These are phyloP conservation scores for Lactarius indigo DNA, from an alignment of 768 basidiomycete genomes.

Conservation along the genomic window DNA sequence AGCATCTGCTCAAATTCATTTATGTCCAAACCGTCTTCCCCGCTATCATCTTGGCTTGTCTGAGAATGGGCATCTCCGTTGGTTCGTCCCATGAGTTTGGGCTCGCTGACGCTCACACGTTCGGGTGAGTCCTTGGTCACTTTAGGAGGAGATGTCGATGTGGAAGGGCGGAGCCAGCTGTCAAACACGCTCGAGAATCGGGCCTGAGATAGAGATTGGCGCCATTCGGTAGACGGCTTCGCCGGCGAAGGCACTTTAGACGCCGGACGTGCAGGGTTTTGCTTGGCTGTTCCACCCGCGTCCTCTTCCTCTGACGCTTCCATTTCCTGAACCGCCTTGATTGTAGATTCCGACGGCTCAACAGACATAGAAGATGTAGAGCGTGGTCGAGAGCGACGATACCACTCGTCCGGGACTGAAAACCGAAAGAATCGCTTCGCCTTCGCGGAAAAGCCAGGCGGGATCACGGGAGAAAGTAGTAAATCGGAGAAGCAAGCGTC, in stretches of 20 bases:
- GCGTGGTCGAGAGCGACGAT: constrained; percentile 61
- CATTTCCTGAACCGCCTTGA: constrained; percentile 46
- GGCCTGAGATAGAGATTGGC: constrained; percentile 50
- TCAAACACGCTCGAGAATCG: constrained; percentile 66
- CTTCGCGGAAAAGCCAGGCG: constrained; percentile 41
- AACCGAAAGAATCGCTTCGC: constrained; percentile 52
- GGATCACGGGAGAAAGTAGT: constrained; percentile 37
- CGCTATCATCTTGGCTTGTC: constrained; percentile 31
- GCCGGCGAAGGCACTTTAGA: constrained; percentile 22
- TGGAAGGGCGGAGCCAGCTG: constrained; percentile 51
- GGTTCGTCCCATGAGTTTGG: constrained; percentile 49
- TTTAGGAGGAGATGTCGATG: constrained; percentile 40
- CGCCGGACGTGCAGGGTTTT: constrained; percentile 34
- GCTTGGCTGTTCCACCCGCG: constrained; percentile 61
- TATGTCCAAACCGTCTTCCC: constrained; percentile 38
- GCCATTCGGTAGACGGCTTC: constrained; percentile 43
- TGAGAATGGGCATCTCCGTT: constrained; percentile 27
- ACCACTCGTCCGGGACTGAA: constrained; percentile 80
- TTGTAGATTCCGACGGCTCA: constrained; percentile 50
- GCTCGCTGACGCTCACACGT: constrained; percentile 71
- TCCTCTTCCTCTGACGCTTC: constrained; percentile 49
- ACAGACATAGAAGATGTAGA: constrained; percentile 43
- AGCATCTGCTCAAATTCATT: constrained; percentile 66
- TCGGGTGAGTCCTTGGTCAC: constrained; percentile 27
- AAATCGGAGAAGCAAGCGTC: constrained; percentile 44